phyloP scores from a whole-genome alignment of 352 stramenopile genomes.

The Phytophthora kernoviae region DNA sequence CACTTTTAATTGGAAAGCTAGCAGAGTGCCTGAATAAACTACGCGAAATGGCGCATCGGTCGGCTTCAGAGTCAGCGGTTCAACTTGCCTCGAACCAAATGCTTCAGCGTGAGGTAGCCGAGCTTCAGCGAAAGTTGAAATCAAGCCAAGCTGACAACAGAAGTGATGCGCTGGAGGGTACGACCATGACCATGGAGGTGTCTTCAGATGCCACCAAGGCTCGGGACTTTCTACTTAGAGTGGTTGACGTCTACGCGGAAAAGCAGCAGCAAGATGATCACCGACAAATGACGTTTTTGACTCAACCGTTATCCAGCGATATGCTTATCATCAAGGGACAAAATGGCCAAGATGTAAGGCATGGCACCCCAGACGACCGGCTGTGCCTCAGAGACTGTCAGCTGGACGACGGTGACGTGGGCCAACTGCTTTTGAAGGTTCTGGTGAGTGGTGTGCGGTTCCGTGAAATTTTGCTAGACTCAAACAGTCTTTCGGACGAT shows the following conservation, averaged over 20 bases:
- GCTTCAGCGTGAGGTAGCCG: slow-evolving; percentile 40
- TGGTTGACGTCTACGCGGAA: slow-evolving; percentile 45
- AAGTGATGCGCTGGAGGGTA: neutral
- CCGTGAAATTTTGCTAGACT: slow-evolving; percentile 40
- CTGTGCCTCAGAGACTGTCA: slow-evolving; percentile 33
- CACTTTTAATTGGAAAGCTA: slow-evolving; percentile 49
- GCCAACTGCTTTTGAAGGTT: slow-evolving; percentile 48
- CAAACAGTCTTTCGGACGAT: slow-evolving; percentile 46
- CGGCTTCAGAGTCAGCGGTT: slow-evolving; percentile 34
- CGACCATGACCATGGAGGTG: neutral
- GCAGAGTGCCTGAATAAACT: slow-evolving; percentile 50
- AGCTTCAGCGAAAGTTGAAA: slow-evolving; percentile 38
- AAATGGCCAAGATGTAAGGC: neutral
- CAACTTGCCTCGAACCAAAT: slow-evolving; percentile 42
- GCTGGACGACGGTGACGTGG: slow-evolving; percentile 47
- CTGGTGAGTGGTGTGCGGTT: slow-evolving; percentile 36
- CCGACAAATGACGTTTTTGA: slow-evolving; percentile 54
- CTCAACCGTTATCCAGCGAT: slow-evolving; percentile 46
- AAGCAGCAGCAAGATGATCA: slow-evolving; percentile 30
- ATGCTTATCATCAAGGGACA: slow-evolving; percentile 35
- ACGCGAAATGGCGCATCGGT: slow-evolving; percentile 42
- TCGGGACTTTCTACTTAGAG: slow-evolving; percentile 44
- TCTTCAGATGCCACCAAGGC: slow-evolving; percentile 4
- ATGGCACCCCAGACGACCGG: slow-evolving; percentile 4
- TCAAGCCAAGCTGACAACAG: slow-evolving; percentile 2